Base-by-base conservation (phyloP, 768 basidiomycete genomes). In the Lactifluus piperatus region DNA sequence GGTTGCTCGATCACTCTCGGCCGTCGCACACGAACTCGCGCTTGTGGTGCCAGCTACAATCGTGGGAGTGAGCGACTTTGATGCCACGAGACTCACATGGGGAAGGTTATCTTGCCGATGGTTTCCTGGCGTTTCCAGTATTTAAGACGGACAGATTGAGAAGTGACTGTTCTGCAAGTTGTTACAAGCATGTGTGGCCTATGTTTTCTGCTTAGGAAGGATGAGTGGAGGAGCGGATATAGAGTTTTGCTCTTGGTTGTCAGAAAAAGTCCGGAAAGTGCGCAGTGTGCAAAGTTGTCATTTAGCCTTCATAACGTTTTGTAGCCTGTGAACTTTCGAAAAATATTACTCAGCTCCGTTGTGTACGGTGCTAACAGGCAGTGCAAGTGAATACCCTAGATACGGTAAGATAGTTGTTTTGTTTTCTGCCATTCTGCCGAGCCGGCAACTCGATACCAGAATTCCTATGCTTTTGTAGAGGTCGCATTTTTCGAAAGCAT, bases 1-100 rank as follows among this genome's bases (percentile, higher is more conserved):
- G 84, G 74, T 80, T 39, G 51, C 80, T 32, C 59, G 16, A 8
- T 51, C 64, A 8, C 57, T 70, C 20, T 64, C 65, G 18, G 26
- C 37, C 11, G 27, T 62, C 5, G 68, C 68, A 22, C 53, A 56
- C 3, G 53, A 56, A 24, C 59, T 69, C 37, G 56, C 57, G 22
- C 39, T 51, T 10, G 59, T 47, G 0, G 53, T 57, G 4, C 66
- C 69, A 5, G 53, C 49, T 8, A 63, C 46, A 16, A 39, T 62
- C 7, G 48, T n/a, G 0, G 65, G 64, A 11, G 29, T 67, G 11
- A 57, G 51, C 11, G 53, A 53, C 37, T 67, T 68, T 37, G 54
- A 67, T 32, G 8, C 22, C 8, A 26, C 37, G 29, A 51, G 14
- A n/a, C 39, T 70, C 6, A 59, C 62, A 27, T 70, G 69, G 69